These are phyloP conservation scores for Neonectria faginata DNA, from an alignment of 2,329 filamentous ascomycete genomes.

Conservation along the genomic window DNA sequence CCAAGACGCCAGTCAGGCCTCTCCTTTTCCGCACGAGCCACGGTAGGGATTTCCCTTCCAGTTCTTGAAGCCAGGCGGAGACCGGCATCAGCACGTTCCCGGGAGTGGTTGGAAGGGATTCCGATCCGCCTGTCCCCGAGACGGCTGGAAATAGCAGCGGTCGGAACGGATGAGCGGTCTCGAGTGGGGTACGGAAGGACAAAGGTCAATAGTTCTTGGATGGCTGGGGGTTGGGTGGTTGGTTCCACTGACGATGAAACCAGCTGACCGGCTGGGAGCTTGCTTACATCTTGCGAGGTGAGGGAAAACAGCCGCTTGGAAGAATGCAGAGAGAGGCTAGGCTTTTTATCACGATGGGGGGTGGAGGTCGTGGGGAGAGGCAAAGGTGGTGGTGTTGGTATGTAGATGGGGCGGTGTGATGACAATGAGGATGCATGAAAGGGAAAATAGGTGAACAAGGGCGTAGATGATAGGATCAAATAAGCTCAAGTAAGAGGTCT, in stretches of 20 bases:
- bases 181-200: slow-evolving; percentile 3
- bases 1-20: slow-evolving; percentile 10
- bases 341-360: neutral
- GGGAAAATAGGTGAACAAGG: neutral
- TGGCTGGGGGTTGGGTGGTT: neutral
- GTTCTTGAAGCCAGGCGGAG: slow-evolving; percentile 3
- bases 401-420: slow-evolving; percentile 12
- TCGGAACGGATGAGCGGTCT: slow-evolving; percentile 8
- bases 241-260: neutral
- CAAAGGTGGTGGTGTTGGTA: slow-evolving; percentile 7
- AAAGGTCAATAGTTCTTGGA: neutral
- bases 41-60: neutral
- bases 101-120: slow-evolving; percentile 9
- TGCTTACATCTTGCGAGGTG: neutral
- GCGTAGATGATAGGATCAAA: neutral
- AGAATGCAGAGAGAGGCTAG: slow-evolving; percentile 5
- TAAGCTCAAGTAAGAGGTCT: neutral
- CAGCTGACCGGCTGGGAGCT: neutral
- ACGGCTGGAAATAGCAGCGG: slow-evolving; percentile 11
- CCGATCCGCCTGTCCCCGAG: neutral
- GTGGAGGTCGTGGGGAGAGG: slow-evolving; percentile 9
- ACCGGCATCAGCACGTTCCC: slow-evolving; percentile 11
- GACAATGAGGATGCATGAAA: slow-evolving; percentile 4
- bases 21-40: slow-evolving; percentile 22
- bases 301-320: neutral